phyloP scores from a whole-genome alignment of 495 filamentous ascomycete genomes.

The Monascus purpureus region DNA sequence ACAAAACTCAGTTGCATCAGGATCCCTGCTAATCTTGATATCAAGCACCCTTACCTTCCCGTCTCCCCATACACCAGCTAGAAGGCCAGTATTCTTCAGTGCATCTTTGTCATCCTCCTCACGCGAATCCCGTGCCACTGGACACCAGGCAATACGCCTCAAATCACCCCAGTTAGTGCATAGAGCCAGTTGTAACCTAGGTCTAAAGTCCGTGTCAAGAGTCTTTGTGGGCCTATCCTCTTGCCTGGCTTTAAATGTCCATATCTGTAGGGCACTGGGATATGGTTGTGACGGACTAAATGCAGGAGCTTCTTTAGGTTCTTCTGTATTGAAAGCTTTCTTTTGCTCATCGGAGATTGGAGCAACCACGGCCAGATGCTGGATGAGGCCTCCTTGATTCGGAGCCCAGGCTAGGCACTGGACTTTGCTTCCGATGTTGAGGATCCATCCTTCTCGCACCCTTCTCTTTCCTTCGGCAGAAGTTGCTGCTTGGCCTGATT shows the following conservation, averaged over 20 bases:
- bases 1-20: slow-evolving; percentile 25
- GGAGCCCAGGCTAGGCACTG: slow-evolving; percentile 44
- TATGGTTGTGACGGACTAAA: slow-evolving; percentile 32
- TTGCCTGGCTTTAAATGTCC: slow-evolving; percentile 35
- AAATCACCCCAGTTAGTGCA: slow-evolving; percentile 52
- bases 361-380: slow-evolving; percentile 41
- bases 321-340: slow-evolving; percentile 9
- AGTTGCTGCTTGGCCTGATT: not conserved
- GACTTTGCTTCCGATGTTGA: slow-evolving; percentile 39
- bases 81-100: slow-evolving; percentile 35
- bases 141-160: slow-evolving; percentile 50
- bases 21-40: slow-evolving; percentile 23
- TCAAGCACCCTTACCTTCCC: slow-evolving; percentile 47
- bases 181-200: slow-evolving; percentile 33
- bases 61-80: slow-evolving; percentile 50
- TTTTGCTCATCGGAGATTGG: slow-evolving; percentile 25
- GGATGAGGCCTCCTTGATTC: slow-evolving; percentile 32
- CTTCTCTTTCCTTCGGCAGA: slow-evolving; percentile 5
- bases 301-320: slow-evolving; percentile 22
- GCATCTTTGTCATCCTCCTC: slow-evolving; percentile 20
- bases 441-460: slow-evolving; percentile 39
- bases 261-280: slow-evolving; percentile 43
- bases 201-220: slow-evolving; percentile 25
- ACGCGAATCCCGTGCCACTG: slow-evolving; percentile 25
- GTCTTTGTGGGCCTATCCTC: slow-evolving; percentile 12